phyloP scores from a whole-genome alignment of 352 stramenopile species.

The Globisporangium middletonii region DNA sequence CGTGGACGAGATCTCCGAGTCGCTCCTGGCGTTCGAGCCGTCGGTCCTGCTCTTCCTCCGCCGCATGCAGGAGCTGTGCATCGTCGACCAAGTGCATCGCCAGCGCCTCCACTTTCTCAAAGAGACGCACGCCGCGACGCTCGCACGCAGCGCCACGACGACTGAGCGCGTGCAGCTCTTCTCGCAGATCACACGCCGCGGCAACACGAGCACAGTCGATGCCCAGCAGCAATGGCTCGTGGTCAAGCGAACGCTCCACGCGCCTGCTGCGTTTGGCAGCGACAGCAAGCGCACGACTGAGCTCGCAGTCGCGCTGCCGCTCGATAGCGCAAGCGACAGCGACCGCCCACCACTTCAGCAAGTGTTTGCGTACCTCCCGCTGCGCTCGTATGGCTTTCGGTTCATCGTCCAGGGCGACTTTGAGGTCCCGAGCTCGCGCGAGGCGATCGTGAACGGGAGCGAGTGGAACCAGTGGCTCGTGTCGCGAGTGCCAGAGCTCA shows the following conservation, averaged over 20 bases:
- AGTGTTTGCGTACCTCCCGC: slow-evolving; percentile 79
- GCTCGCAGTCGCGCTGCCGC: slow-evolving; percentile 51
- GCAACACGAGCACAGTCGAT: slow-evolving; percentile 7
- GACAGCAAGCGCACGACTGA: slow-evolving; percentile 26
- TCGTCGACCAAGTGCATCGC: slow-evolving; percentile 35
- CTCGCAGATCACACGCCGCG: slow-evolving; percentile 19
- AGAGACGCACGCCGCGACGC: slow-evolving; percentile 11
- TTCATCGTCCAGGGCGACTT: slow-evolving; percentile 88
- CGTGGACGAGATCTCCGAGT: slow-evolving; percentile 50
- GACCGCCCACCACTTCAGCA: slow-evolving; percentile 54
- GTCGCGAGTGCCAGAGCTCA: slow-evolving; percentile 51
- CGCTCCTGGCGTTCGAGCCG: slow-evolving; percentile 62
- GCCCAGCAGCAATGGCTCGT: slow-evolving; percentile 58
- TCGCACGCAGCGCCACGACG: background rate
- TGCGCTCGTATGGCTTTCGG: slow-evolving; percentile 75
- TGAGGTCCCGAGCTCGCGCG: slow-evolving; percentile 78
- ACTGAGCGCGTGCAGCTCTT: slow-evolving; percentile 31
- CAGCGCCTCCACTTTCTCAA: slow-evolving; percentile 40
- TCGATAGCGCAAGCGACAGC: slow-evolving; percentile 5
- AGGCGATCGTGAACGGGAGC: slow-evolving; percentile 76
- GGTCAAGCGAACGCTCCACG: slow-evolving; percentile 31
- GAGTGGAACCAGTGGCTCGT: slow-evolving; percentile 89
- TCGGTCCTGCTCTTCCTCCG: slow-evolving; percentile 78
- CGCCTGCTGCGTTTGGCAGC: slow-evolving; percentile 16
- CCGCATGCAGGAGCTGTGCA: slow-evolving; percentile 55